Conservation (phyloP, 176 grass and related monocot species). For the Oryza coarctata region DNA sequence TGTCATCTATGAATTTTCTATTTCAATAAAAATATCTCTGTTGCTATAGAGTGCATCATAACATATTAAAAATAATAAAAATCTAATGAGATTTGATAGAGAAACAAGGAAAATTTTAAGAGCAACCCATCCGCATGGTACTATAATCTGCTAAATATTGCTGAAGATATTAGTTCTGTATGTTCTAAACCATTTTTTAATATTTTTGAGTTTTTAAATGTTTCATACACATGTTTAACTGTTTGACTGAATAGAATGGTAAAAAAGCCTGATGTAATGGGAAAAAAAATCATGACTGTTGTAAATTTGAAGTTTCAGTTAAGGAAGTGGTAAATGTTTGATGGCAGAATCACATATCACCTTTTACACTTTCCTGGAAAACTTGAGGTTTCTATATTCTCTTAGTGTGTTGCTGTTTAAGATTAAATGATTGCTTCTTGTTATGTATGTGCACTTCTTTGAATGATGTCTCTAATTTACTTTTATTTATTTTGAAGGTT, state of each 20-base stretch:
- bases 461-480: constrained; percentile 7
- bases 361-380: neutral
- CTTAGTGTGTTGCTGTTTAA: neutral
- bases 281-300: neutral
- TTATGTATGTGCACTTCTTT: neutral
- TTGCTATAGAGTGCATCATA: neutral
- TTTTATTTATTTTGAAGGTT: constrained; percentile 65
- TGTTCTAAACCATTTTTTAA: neutral
- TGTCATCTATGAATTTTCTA: neutral
- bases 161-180: neutral
- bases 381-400: constrained; percentile 8
- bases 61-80: neutral
- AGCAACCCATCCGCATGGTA: neutral
- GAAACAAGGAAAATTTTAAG: neutral
- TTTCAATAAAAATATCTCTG: neutral
- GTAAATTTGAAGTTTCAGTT: neutral
- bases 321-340: neutral
- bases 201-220: neutral
- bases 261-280: neutral
- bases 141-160: neutral
- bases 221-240: neutral
- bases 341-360: neutral
- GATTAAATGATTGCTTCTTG: neutral
- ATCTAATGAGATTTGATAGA: neutral
- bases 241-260: neutral